phyloP scores from a whole-genome alignment of 495 filamentous ascomycete genomes.

The Friedmanniomyces endolithicus region DNA sequence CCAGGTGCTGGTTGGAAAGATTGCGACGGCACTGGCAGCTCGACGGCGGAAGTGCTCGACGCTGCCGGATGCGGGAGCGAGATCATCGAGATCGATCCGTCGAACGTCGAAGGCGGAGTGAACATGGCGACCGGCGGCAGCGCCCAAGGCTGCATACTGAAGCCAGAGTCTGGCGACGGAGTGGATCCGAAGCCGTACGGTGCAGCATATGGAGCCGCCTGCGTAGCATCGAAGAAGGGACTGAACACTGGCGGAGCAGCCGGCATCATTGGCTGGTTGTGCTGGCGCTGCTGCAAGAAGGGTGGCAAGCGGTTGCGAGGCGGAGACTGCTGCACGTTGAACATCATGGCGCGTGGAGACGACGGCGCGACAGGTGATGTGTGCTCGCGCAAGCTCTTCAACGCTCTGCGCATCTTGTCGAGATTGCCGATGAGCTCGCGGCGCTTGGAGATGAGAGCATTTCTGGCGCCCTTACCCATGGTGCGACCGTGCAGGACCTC shows the following conservation, averaged over 20 bases:
- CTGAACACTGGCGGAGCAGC: slow-evolving; percentile 1
- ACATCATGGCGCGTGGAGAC: not conserved
- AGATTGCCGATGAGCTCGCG: slow-evolving; percentile 17
- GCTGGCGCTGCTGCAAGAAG: slow-evolving; percentile 15
- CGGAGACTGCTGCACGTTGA: slow-evolving; percentile 3
- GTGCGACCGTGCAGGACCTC: slow-evolving; percentile 21
- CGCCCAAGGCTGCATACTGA: slow-evolving; percentile 2
- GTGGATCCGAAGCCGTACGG: slow-evolving; percentile 4
- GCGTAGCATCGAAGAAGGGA: slow-evolving; percentile 18
- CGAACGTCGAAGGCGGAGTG: slow-evolving; percentile 15
- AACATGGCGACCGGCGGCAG: slow-evolving; percentile 13
- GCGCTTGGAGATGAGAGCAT: slow-evolving; percentile 18
- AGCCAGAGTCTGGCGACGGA: slow-evolving; percentile 5
- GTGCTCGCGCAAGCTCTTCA: slow-evolving; percentile 20
- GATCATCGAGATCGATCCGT: slow-evolving; percentile 10
- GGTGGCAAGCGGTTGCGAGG: slow-evolving; percentile 9
- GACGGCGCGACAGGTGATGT: not conserved
- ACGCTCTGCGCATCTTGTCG: slow-evolving; percentile 21
- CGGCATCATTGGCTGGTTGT: not conserved
- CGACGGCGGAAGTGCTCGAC: not conserved
- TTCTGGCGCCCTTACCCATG: slow-evolving; percentile 12
- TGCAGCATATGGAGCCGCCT: slow-evolving; percentile 9
- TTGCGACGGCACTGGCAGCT: not conserved
- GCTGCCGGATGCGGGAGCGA: not conserved
- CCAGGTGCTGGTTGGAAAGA: not conserved